Percentiles rank a stretch among this genome's conserved stretches.
Evolutionary conservation across 2,329 filamentous ascomycete genomes (phyloP).

Genomic region (Aspergillus oerlinghausenensis): DNA sequence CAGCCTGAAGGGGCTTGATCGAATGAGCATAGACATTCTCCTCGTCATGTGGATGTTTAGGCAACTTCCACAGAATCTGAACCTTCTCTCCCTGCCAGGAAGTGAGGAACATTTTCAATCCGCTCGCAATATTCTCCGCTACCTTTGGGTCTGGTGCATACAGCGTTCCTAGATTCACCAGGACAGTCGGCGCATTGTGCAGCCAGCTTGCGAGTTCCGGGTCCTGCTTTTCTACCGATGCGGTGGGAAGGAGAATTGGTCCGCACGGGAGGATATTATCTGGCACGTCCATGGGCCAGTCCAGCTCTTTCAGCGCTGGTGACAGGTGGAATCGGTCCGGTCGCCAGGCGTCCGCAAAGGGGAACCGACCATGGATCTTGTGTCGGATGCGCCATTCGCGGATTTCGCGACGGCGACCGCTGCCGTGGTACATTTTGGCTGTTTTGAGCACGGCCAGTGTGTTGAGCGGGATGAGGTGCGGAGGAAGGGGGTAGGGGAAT

Average conservation of each 20-base stretch:
- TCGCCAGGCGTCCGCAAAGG: constrained; percentile 23
- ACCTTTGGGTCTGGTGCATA: constrained; percentile 28
- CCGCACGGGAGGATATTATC: constrained; percentile 43
- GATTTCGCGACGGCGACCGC: constrained; percentile 20
- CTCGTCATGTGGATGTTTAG: constrained; percentile 18
- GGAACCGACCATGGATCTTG: constrained; percentile 24
- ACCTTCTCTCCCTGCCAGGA: constrained; percentile 17
- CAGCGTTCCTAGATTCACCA: constrained; percentile 48
- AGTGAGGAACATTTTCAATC: constrained; percentile 35
- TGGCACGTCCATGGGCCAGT: constrained; percentile 41
- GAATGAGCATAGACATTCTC: constrained; percentile 18
- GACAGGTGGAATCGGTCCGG: constrained; percentile 26
- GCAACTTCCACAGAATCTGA: constrained; percentile 40
- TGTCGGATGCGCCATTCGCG: constrained; percentile 20
- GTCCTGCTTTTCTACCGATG: constrained; percentile 35
- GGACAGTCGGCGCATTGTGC: constrained; percentile 38
- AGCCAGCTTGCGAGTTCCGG: constrained; percentile 44
- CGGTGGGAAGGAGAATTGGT: constrained; percentile 41
- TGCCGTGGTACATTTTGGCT: constrained; percentile 23
- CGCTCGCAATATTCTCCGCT: constrained; percentile 37
- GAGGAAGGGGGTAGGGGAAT: constrained; percentile 46
- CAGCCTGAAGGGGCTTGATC: constrained; percentile 16
- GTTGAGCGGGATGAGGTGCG: constrained; percentile 41
- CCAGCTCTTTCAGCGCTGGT: constrained; percentile 29
- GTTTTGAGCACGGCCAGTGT: constrained; percentile 33